Percentiles rank a stretch among this genome's conserved stretches.
phyloP scores from a whole-genome alignment of 163 green algal species.

The Scenedesmus sp. region DNA sequence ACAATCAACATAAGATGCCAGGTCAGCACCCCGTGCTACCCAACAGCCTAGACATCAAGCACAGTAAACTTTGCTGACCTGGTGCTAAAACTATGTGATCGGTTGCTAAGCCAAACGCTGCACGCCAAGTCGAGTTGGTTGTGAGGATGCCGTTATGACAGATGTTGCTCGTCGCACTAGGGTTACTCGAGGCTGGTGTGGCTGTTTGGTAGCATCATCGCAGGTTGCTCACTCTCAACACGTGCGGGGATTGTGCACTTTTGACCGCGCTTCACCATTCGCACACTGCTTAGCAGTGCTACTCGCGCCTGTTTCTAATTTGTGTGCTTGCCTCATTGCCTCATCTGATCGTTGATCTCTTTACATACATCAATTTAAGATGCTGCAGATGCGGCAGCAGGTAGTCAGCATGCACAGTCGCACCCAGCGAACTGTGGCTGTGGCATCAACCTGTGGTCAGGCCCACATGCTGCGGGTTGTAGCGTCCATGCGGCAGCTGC shows the following conservation, averaged over 20 bases:
- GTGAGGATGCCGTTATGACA: neutral
- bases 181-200: neutral
- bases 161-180: neutral
- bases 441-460: constrained; percentile 11
- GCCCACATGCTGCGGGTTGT: neutral
- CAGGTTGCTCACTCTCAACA: neutral
- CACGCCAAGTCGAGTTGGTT: neutral
- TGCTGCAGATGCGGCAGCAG: constrained; percentile 10
- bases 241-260: neutral
- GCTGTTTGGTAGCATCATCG: neutral
- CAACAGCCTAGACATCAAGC: neutral
- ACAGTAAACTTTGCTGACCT: neutral
- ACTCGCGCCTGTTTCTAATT: neutral
- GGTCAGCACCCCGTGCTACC: neutral
- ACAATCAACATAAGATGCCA: neutral
- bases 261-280: neutral
- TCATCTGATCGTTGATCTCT: neutral
- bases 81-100: neutral
- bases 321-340: neutral
- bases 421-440: neutral
- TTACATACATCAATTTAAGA: neutral
- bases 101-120: neutral
- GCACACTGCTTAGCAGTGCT: neutral
- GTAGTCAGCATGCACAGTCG: neutral
- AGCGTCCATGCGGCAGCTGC: constrained; percentile 16